phyloP scores from a whole-genome alignment of 1,139 yeast species.

The Yarrowia galli region DNA sequence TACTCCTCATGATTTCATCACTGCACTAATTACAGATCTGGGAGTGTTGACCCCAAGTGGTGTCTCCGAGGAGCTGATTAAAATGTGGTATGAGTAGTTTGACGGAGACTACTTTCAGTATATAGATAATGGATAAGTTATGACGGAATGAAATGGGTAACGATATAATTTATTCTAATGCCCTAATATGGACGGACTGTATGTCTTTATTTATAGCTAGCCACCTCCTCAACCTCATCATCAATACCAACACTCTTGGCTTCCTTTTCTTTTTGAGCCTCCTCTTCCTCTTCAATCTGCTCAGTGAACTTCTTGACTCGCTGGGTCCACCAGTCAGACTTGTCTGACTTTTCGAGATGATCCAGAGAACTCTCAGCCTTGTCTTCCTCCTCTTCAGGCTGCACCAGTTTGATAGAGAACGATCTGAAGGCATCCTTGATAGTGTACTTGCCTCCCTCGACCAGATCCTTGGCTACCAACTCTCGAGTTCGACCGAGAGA shows the following conservation, averaged over 20 bases:
- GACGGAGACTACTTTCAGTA: background rate
- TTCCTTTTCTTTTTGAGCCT: slow-evolving; percentile 13
- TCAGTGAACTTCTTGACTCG: slow-evolving; percentile 23
- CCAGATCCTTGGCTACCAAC: slow-evolving; percentile 73
- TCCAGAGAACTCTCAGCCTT: slow-evolving; percentile 40
- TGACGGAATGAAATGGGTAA: background rate
- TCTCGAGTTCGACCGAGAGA: slow-evolving; percentile 83
- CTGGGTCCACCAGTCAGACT: slow-evolving; percentile 30
- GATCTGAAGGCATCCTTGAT: slow-evolving; percentile 17
- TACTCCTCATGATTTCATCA: slow-evolving; percentile 94
- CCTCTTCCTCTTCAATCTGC: slow-evolving; percentile 19
- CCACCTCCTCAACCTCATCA: background rate
- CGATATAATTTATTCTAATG: background rate
- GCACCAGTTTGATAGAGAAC: slow-evolving; percentile 28
- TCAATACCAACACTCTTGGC: background rate
- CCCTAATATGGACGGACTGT: background rate
- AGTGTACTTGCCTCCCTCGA: slow-evolving; percentile 56
- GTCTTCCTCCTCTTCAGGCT: slow-evolving; percentile 41
- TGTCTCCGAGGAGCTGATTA: slow-evolving; percentile 94
- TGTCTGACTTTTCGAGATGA: slow-evolving; percentile 13
- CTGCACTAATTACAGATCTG: slow-evolving; percentile 93
- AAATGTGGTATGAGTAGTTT: slow-evolving; percentile 96
- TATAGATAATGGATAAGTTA: slow-evolving; percentile 9
- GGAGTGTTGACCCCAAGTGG: slow-evolving; percentile 98
- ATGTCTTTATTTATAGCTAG: background rate